Evolutionary conservation across 805 yeast genomes (phyloP).

Genomic region (Candida xiaguanensis): DNA sequence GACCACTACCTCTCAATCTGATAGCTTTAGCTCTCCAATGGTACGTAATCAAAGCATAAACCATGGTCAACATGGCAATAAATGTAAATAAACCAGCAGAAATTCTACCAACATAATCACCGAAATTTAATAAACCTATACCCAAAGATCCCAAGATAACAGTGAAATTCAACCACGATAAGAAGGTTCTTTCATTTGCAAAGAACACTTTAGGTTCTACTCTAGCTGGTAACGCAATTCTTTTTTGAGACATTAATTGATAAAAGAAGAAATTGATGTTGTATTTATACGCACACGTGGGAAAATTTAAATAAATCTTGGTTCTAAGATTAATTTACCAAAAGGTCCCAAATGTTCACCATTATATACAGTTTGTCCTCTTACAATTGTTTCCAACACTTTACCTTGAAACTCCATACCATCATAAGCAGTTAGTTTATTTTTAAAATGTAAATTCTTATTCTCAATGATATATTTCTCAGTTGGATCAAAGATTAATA

Average conservation of each 20-base stretch:
- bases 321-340: constrained; percentile 61
- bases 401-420: constrained; percentile 67
- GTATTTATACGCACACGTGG: constrained; percentile 3
- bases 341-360: constrained; percentile 29
- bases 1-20: constrained; percentile 95
- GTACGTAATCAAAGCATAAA: constrained; percentile 89
- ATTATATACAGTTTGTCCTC: constrained; percentile 59
- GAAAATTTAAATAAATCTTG: constrained; percentile 31
- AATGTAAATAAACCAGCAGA: constrained; percentile 93
- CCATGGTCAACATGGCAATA: constrained; percentile 97
- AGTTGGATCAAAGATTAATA: constrained; percentile 73
- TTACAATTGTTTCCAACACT: constrained; percentile 73
- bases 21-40: constrained; percentile 99
- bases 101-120: constrained; percentile 88
- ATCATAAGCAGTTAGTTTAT: constrained; percentile 84
- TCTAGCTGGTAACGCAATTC: constrained; percentile 96
- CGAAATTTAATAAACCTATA: constrained; percentile 92
- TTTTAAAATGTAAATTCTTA: constrained; percentile 65
- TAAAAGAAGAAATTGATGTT: not conserved
- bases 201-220: constrained; percentile 99
- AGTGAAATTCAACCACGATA: constrained; percentile 99
- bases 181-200: constrained; percentile 97
- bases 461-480: constrained; percentile 48
- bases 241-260: constrained; percentile 48
- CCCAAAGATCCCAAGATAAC: constrained; percentile 96